Evolutionary conservation across 176 grass and related monocot genomes (phyloP), one percentile per base, ranked within the genome.

Genomic region (Phyllostachys edulis): DNA sequence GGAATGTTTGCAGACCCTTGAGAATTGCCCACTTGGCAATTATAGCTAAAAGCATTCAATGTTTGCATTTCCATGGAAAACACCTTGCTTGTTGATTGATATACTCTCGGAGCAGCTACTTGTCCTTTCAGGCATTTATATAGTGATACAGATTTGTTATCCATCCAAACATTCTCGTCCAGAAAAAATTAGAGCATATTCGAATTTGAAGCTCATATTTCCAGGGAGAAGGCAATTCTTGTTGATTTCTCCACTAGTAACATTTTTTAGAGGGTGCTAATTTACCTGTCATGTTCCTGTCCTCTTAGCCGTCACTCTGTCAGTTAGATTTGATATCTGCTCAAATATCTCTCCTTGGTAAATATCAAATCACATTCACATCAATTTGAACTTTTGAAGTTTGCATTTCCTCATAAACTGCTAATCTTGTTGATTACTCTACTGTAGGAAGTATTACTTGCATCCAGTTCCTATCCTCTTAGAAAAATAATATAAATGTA

Each of bases 401-500:
- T 55, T 55, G 52, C 7, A 55, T 55, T 20, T 55, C 52, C 7
- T 2, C 52, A 55, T 18, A 21, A 55, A 55, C 52, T 21, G 18
- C 18, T 55, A 21, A 55, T 20, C 52, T 55, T 55, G 18, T 55
- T 55, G 18, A 55, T 20, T 55, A 55, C 52, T 21, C 18, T 8
- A 55, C 2, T 55, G 7, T 55, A 55, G 52, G 6, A 55, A 55
- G 18, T 55, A 20, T 20, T 50, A 16, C 3, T 50, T 50, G 47
- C 14, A 50, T 16, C 47, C 47, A 16, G 6, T 55, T 20, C 18
- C 50, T 44, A 69, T 70, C 14, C 37, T 63, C 39, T 82, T 29
- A 52, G 23, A 9, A 87, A 82, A 69, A 51, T 42, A 81, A 7
- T 54, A 73, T 38, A 50, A 26, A 71, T 44, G 54, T 34, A 49